Base-by-base conservation (phyloP, 2,329 filamentous ascomycete genomes). In the Ceratocystis destructans region DNA sequence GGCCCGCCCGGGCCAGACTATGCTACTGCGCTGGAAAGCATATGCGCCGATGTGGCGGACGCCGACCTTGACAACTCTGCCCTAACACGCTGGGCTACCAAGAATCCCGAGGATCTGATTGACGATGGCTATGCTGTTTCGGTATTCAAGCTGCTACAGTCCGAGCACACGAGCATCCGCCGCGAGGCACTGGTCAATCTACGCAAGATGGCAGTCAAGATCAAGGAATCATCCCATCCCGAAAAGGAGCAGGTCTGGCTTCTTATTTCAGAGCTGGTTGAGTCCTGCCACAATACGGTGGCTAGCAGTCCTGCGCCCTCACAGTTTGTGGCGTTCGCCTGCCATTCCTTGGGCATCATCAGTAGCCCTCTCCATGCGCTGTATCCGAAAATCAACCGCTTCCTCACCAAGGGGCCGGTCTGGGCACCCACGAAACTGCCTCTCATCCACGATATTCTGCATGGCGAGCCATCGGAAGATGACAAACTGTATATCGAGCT, bases 311-410 rank as follows among this genome's bases (percentile, higher is more conserved):
- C 87, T 0, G 78, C 95, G 2, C 87, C 91, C 0, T 90, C 87
- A 68, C 80, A 90, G 12, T 84, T 90, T 5, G 82, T 86, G n/a
- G 83, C 87, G 10, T 94, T 96, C 71, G 87, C 90, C 6, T 80
- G 82, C 61, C 84, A 85, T 69, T 84, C 86, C 1, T 79, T 96
- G 6, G 77, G 82, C 1, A 84, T 96, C 17, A 77, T 96, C 59
- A 82, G 80, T 25, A 86, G 90, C 69, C 93, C 93, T 0, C 80
- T 90, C 17, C 90, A 96, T 72, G 84, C 83, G 68, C 82, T 96
- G 46, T 97, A 96, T 73, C 83, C 85, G 67, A 96, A 96, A 73
- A 78, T 94, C 75, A 96, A 96, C 77, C 79, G 81, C 5, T 96
- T 92, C 74, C 82, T 97, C 45, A 89, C 89, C 25, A 85, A 85